These are phyloP conservation scores for Perkinsus marinus DNA, from an alignment of 169 alveolate genomes.

Conservation along the genomic window DNA sequence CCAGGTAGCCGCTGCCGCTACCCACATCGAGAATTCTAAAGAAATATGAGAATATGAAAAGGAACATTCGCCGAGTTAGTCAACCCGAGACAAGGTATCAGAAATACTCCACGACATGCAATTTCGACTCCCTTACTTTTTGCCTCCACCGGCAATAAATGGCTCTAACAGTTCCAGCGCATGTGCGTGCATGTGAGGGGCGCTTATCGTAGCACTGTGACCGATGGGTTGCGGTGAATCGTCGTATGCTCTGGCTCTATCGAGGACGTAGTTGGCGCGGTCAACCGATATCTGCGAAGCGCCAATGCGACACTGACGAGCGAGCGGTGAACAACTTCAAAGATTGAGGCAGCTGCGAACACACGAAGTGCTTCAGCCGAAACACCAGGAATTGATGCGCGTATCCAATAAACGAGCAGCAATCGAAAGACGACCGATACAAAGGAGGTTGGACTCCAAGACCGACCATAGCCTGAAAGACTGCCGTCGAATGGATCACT, in stretches of 20 bases:
- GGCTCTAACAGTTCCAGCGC: constrained; percentile 38
- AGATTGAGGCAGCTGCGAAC: no score
- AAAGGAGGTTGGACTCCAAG: neutral
- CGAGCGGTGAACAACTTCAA: no score
- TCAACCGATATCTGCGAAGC: neutral
- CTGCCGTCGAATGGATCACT: neutral
- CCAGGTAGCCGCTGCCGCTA: constrained; percentile 63
- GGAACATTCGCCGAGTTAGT: no score
- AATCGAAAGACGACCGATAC: no score
- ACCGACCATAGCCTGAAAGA: neutral
- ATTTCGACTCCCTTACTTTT: neutral
- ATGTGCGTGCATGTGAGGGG: constrained; percentile 72
- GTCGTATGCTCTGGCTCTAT: constrained; percentile 18
- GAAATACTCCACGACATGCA: neutral
- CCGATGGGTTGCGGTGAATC: constrained; percentile 32
- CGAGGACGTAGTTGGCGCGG: constrained; percentile 8
- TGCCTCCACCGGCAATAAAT: neutral
- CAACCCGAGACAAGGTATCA: no score
- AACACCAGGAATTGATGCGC: no score
- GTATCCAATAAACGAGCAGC: no score
- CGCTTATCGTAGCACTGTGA: constrained; percentile 55
- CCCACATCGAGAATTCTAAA: constrained; percentile 23
- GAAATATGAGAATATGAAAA: no score
- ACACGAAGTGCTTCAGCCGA: no score
- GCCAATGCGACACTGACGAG: no score